Evolutionary conservation across 2,329 filamentous ascomycete species (phyloP).

Genomic region (Fusarium haematococcum): DNA sequence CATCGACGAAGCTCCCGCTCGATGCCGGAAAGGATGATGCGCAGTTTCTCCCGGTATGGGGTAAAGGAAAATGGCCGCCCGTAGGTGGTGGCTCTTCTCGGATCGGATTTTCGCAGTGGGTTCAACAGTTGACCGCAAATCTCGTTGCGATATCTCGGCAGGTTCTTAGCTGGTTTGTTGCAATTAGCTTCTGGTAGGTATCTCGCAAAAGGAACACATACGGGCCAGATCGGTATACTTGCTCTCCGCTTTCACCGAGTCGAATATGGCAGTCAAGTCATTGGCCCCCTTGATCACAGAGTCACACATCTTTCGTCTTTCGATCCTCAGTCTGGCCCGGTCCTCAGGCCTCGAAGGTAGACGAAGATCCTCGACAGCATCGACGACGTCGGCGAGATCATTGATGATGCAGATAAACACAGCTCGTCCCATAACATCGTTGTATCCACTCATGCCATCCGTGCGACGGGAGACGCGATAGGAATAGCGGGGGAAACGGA

Average conservation of each 20-base stretch:
- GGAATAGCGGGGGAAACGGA: conserved; percentile 33
- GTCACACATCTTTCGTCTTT: conserved; percentile 30
- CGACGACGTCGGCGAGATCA: conserved; percentile 32
- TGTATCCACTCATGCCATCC: conserved; percentile 24
- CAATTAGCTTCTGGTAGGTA: not conserved
- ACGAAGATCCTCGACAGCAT: conserved; percentile 32
- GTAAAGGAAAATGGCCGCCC: conserved; percentile 19
- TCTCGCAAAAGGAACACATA: not conserved
- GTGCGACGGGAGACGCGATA: conserved; percentile 26
- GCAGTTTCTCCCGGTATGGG: conserved; percentile 28
- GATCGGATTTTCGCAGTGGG: conserved; percentile 28
- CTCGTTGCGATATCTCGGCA: conserved; percentile 29
- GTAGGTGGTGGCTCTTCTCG: conserved; percentile 9
- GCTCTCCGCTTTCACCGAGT: conserved; percentile 26
- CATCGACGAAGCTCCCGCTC: conserved; percentile 32
- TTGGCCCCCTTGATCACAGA: conserved; percentile 27
- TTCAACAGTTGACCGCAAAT: conserved; percentile 26
- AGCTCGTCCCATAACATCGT: conserved; percentile 29
- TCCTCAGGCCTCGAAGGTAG: conserved; percentile 27
- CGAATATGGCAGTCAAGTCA: conserved; percentile 28
- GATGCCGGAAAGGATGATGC: conserved; percentile 14
- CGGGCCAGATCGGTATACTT: conserved; percentile 31
- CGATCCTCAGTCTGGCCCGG: conserved; percentile 17
- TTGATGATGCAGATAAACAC: conserved; percentile 35
- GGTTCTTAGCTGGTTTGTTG: conserved; percentile 25